A percentile compares a stretch with the other conserved stretches of the same genome.
These are phyloP conservation scores for Dentipellis sp. DNA, from an alignment of 768 basidiomycete genomes.

Conservation along the genomic window DNA sequence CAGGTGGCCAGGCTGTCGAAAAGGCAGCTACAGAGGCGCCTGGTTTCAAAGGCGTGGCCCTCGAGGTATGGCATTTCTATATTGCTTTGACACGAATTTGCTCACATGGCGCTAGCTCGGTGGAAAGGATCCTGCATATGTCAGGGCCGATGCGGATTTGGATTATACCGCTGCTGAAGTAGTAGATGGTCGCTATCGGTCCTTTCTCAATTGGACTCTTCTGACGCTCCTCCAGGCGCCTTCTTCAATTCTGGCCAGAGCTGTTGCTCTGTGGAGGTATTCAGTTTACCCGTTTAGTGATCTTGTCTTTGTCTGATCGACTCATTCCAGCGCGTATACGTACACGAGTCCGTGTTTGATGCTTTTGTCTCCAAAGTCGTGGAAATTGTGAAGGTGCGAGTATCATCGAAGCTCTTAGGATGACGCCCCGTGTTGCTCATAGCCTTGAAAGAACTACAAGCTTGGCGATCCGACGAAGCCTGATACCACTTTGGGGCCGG, in stretches of 20 bases:
- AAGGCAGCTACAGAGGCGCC: slow-evolving; percentile 52
- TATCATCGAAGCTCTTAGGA: not conserved
- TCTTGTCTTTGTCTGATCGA: not conserved
- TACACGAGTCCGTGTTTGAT: slow-evolving; percentile 78
- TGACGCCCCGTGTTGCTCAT: not conserved
- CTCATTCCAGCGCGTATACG: slow-evolving; percentile 71
- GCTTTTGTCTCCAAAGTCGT: slow-evolving; percentile 68
- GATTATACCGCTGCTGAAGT: slow-evolving; percentile 77
- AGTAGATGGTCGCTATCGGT: slow-evolving; percentile 65
- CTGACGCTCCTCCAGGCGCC: slow-evolving; percentile 42
- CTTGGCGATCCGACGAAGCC: slow-evolving; percentile 78
- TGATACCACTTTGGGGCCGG: slow-evolving; percentile 82
- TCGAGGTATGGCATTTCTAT: slow-evolving; percentile 51
- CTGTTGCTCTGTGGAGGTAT: slow-evolving; percentile 86
- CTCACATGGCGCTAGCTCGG: slow-evolving; percentile 55
- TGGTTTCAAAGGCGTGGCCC: slow-evolving; percentile 79
- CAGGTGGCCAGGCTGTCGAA: slow-evolving; percentile 66
- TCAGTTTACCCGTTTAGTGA: slow-evolving; percentile 7
- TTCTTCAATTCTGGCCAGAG: slow-evolving; percentile 98
- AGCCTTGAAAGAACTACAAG: slow-evolving; percentile 49
- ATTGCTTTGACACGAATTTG: not conserved
- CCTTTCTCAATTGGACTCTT: not conserved
- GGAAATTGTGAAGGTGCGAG: slow-evolving; percentile 57
- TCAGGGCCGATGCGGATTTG: slow-evolving; percentile 78
- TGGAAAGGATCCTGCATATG: slow-evolving; percentile 97